A percentile compares a stretch with the other conserved stretches of the same genome.
Conservation (phyloP, 305 asterid genomes). For the Plantago coronopus region DNA sequence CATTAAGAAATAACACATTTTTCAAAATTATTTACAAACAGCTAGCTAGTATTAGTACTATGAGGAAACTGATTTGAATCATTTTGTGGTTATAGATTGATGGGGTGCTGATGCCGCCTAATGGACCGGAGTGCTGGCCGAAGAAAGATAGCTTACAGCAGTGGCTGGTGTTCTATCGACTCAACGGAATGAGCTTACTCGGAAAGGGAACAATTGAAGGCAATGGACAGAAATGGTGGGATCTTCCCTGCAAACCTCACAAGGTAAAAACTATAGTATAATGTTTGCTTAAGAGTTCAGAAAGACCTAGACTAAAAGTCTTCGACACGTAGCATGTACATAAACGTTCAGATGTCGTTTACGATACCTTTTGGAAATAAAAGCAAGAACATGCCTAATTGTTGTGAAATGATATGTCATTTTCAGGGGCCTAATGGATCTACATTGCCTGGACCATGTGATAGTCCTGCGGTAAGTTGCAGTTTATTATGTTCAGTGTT, state of each 20-base stretch:
- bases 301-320: too few relatives aligned
- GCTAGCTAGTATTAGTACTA: too few relatives aligned
- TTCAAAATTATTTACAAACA: too few relatives aligned
- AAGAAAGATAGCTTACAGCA: conserved; percentile 66
- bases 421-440: conserved; percentile 93
- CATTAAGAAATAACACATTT: too few relatives aligned
- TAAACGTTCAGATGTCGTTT: too few relatives aligned
- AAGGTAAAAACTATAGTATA: conserved; percentile 44
- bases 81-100: conserved; percentile 45
- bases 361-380: not conserved
- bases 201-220: conserved; percentile 88
- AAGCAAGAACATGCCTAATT: not conserved
- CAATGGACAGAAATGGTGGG: conserved; percentile 95
- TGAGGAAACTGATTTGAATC: too few relatives aligned
- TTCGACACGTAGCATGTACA: too few relatives aligned
- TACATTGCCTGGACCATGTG: conserved; percentile 88
- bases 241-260: conserved; percentile 97
- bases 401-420: conserved; percentile 13
- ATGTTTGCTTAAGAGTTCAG: too few relatives aligned
- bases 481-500: not conserved
- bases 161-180: conserved; percentile 85
- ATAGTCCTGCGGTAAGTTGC: conserved; percentile 83
- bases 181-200: conserved; percentile 58
- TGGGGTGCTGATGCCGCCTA: conserved; percentile 81
- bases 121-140: conserved; percentile 98